Percentiles rank a stretch among this genome's conserved stretches.
Conservation (phyloP, 2,329 filamentous ascomycete genomes). For the Fusarium sp. region DNA sequence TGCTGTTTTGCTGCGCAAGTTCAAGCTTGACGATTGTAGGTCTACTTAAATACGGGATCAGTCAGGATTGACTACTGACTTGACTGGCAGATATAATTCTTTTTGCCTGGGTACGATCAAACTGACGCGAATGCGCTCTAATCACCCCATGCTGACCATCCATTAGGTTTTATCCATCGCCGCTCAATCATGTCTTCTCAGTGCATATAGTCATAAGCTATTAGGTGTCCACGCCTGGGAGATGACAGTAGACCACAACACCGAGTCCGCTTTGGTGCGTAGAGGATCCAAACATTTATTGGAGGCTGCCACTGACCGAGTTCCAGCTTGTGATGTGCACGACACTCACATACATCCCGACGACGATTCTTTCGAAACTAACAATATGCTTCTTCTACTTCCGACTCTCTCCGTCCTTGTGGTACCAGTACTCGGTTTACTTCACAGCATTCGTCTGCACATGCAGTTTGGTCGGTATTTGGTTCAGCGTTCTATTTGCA, state of each 20-base stretch:
- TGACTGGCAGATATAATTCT: not conserved
- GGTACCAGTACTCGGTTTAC: slow-evolving; percentile 22
- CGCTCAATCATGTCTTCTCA: slow-evolving; percentile 25
- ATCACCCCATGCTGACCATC: not conserved
- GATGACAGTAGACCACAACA: slow-evolving; percentile 19
- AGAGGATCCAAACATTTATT: not conserved
- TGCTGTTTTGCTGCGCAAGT: slow-evolving; percentile 11
- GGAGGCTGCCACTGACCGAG: not conserved
- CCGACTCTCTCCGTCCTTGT: slow-evolving; percentile 13
- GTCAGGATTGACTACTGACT: not conserved
- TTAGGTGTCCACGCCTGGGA: slow-evolving; percentile 25
- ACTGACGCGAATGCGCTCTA: rapidly evolving
- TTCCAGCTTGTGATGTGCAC: slow-evolving; percentile 18
- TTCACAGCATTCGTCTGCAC: slow-evolving; percentile 13
- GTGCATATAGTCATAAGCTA: slow-evolving; percentile 7
- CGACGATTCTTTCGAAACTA: slow-evolving; percentile 16
- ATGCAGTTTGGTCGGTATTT: not conserved
- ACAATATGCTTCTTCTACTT: slow-evolving; percentile 28
- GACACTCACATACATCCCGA: slow-evolving; percentile 11
- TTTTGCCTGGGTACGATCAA: slow-evolving; percentile 9
- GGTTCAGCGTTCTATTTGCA: slow-evolving; percentile 23
- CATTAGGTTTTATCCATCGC: not conserved
- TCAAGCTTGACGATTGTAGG: slow-evolving; percentile 21
- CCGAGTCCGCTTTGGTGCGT: not conserved
- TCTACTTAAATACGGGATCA: not conserved